Base-by-base conservation (phyloP, 495 filamentous ascomycete species). In the Penicillium paradoxum region DNA sequence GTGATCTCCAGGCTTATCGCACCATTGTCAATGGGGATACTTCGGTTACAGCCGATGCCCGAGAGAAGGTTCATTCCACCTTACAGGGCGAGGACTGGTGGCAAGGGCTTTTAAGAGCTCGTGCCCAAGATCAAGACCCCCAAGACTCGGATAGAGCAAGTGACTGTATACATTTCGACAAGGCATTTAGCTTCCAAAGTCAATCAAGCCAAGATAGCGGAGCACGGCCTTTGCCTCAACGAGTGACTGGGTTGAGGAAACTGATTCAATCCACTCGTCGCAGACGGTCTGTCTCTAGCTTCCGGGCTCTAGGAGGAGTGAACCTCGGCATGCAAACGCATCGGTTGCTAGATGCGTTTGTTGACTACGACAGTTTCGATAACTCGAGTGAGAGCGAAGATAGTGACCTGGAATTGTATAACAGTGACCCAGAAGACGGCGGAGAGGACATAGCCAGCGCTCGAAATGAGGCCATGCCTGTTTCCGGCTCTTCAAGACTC, bases 61-160 rank as follows among this genome's bases (percentile, higher is more conserved):
- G 74, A 17, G 65, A 68, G 13, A 62, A 75, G 14, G 82, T 90
- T 19, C 73, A 86, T 34, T 72, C 77, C 10, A 74, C 79, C 37
- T 64, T 93, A 38, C 78, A 79, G 50, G 78, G 83, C 14, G 83
- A 93, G 58, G 83, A 83, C 33, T 95, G 90, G 90, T 95, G 90
- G 90, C 78, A 85, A 52, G 86, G 89, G 34, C 69, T 92, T n/a
- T 78, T 82, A 54, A 75, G 65, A 51, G 70, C 82, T 32, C 77
- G 88, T 41, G 77, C 76, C 27, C 67, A 57, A 32, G 49, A 56
- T 21, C 54, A 66, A 18, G 54, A 56, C 11, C 50, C 55, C 4
- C 49, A 59, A 14, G 55, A 45, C 9, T 58, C 51, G 17, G 62
- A 59, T 6, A 46, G 53, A 27, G 32, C 29, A 14, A 47, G 38